These are phyloP conservation scores for Ogataea hybrid DNA, from an alignment of 1,139 yeast species.

Conservation along the genomic window DNA sequence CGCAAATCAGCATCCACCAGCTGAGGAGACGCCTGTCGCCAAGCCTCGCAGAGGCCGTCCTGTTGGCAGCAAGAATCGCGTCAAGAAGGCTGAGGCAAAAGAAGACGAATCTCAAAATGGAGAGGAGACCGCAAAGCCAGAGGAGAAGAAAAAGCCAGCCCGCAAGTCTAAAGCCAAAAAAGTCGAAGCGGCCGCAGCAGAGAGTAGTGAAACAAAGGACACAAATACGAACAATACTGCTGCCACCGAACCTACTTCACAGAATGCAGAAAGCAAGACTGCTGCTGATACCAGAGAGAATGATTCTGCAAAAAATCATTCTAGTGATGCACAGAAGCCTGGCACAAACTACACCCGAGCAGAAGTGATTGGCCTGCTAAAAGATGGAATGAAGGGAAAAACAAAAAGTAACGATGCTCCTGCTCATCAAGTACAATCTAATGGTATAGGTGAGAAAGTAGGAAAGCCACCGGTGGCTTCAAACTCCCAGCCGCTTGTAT, in stretches of 20 bases:
- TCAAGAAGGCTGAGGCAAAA: not conserved
- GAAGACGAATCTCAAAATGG: not conserved
- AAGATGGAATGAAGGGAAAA: constrained; percentile 9
- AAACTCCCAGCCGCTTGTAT: constrained; percentile 8
- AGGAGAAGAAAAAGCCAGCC: constrained; percentile 4
- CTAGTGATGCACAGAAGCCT: too few relatives aligned
- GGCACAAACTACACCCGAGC: constrained; percentile 13
- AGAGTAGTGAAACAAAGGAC: not conserved
- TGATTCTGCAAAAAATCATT: not conserved
- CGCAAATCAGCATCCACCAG: not conserved
- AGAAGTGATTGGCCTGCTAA: constrained; percentile 20
- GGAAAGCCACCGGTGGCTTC: constrained; percentile 1
- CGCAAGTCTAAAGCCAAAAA: constrained; percentile 4
- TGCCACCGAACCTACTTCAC: not conserved
- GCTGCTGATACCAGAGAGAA: not conserved
- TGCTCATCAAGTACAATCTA: not conserved
- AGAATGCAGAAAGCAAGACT: not conserved
- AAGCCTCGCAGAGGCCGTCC: constrained; percentile 10
- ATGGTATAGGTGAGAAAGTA: constrained; percentile 3
- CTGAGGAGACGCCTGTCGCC: not conserved
- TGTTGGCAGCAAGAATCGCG: constrained; percentile 4
- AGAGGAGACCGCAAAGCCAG: not conserved
- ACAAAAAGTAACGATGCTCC: constrained; percentile 9
- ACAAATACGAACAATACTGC: not conserved
- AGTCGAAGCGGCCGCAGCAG: not conserved